phyloP scores from a whole-genome alignment of 2,329 filamentous ascomycete species.

The Xylaria sp. region DNA sequence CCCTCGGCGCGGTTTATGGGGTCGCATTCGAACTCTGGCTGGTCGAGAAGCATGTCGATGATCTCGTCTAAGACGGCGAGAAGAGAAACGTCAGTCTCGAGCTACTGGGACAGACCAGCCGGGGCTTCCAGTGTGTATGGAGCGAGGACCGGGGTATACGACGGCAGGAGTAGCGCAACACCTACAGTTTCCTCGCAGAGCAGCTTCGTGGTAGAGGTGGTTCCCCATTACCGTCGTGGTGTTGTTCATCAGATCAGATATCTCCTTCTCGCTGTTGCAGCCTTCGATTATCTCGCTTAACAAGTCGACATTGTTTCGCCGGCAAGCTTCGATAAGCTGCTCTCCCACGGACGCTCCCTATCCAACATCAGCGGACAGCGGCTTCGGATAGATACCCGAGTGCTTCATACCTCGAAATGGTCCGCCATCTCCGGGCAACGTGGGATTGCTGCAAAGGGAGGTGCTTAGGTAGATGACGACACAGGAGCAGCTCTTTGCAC shows the following conservation, averaged over 20 bases:
- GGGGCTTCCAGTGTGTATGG: background rate
- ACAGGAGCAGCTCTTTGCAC: background rate
- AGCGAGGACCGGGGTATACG: background rate
- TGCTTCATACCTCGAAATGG: constrained; percentile 41
- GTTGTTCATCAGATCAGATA: constrained; percentile 81
- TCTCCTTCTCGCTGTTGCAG: constrained; percentile 65
- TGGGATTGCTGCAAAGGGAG: background rate
- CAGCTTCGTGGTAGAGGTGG: constrained; percentile 88
- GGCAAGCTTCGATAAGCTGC: constrained; percentile 88
- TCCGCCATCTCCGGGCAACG: constrained; percentile 36
- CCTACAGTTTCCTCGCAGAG: constrained; percentile 82
- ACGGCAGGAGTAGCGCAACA: constrained; percentile 27
- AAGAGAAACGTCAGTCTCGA: constrained; percentile 1
- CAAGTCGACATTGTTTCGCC: constrained; percentile 88
- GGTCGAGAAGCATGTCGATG: constrained; percentile 81
- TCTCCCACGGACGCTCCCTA: constrained; percentile 87
- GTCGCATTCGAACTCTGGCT: constrained; percentile 85
- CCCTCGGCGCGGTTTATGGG: constrained; percentile 71
- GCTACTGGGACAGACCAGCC: background rate
- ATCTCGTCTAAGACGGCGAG: constrained; percentile 66
- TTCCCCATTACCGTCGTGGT: constrained; percentile 87
- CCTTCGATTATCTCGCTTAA: constrained; percentile 74
- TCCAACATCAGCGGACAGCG: constrained; percentile 16
- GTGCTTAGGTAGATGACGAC: background rate
- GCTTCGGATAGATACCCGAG: background rate